Evolutionary conservation across 2,329 filamentous ascomycete species (phyloP).

Genomic region (Coccinonectria pachysandricola): DNA sequence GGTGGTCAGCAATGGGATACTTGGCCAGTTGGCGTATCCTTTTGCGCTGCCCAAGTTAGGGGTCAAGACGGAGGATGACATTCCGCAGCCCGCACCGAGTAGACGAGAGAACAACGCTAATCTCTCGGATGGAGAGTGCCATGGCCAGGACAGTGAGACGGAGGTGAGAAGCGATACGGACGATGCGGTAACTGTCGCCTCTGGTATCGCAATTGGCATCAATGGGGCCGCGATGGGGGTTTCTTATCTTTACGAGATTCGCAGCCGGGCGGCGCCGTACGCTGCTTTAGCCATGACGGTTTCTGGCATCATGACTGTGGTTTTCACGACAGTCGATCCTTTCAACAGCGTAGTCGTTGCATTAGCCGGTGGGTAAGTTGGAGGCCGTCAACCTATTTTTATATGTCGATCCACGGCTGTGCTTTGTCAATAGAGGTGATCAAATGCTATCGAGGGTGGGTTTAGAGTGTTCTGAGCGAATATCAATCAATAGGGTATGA

Average conservation of each 20-base stretch:
- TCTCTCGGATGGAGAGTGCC: slow-evolving; percentile 1
- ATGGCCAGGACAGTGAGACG: not conserved
- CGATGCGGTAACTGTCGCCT: slow-evolving; percentile 31
- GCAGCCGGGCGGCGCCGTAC: slow-evolving; percentile 43
- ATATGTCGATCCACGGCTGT: too few species aligned
- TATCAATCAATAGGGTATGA: too few species aligned
- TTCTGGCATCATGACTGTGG: slow-evolving; percentile 45
- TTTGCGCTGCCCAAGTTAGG: slow-evolving; percentile 22
- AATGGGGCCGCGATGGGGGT: slow-evolving; percentile 52
- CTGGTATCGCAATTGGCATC: slow-evolving; percentile 44
- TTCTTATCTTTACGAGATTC: slow-evolving; percentile 43
- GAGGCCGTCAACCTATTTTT: too few species aligned
- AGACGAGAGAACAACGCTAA: slow-evolving; percentile 2
- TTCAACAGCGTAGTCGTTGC: slow-evolving; percentile 29
- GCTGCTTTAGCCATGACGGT: slow-evolving; percentile 47
- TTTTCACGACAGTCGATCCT: slow-evolving; percentile 39
- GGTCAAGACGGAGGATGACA: slow-evolving; percentile 6
- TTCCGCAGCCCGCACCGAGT: not conserved
- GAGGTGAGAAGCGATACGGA: slow-evolving; percentile 12
- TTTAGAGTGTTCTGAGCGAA: too few species aligned
- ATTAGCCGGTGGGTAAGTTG: slow-evolving; percentile 20
- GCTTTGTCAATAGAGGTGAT: slow-evolving; percentile 10
- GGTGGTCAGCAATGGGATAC: slow-evolving; percentile 41
- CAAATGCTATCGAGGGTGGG: too few species aligned
- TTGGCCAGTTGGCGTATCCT: slow-evolving; percentile 31